phyloP scores from a whole-genome alignment of 2,329 filamentous ascomycete genomes.

The Arthrinium puccinioides region DNA sequence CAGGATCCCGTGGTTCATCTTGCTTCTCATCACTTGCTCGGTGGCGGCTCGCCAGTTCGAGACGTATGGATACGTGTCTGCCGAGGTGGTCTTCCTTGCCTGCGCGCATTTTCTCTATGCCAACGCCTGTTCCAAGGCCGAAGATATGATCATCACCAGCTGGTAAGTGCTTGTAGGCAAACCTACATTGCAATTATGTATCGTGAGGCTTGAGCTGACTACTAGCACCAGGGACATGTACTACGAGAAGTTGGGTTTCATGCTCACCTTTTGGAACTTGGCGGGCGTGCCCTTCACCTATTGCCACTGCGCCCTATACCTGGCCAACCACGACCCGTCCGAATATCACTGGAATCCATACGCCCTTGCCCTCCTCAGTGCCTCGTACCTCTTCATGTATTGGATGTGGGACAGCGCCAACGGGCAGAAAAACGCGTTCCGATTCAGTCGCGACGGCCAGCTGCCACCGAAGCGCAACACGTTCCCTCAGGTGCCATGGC shows the following conservation, averaged over 20 bases:
- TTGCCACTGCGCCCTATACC: slow-evolving; percentile 87
- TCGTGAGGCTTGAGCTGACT: neutral
- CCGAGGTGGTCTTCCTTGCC: slow-evolving; percentile 73
- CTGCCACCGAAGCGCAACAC: slow-evolving; percentile 63
- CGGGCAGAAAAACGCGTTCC: slow-evolving; percentile 89
- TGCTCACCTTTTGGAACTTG: slow-evolving; percentile 97
- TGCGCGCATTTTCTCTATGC: slow-evolving; percentile 90
- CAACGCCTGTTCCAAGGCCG: slow-evolving; percentile 85
- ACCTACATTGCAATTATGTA: neutral
- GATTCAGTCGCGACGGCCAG: slow-evolving; percentile 68
- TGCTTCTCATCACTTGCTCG: slow-evolving; percentile 69
- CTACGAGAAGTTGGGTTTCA: slow-evolving; percentile 94
- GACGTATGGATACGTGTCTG: slow-evolving; percentile 74
- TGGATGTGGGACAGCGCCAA: slow-evolving; percentile 91
- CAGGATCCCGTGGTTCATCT: slow-evolving; percentile 84
- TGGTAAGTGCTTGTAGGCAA: slow-evolving; percentile 51
- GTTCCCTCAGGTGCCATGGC: slow-evolving; percentile 85
- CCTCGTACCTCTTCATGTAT: slow-evolving; percentile 74
- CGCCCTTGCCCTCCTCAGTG: slow-evolving; percentile 56
- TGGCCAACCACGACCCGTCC: slow-evolving; percentile 74
- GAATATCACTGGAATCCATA: slow-evolving; percentile 70
- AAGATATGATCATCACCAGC: slow-evolving; percentile 82
- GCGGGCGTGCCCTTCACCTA: slow-evolving; percentile 86
- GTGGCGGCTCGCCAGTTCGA: slow-evolving; percentile 79
- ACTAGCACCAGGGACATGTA: slow-evolving; percentile 63